Evolutionary conservation across 306 rosid species (phyloP).

Genomic region (Pachyrhizus erosus): DNA sequence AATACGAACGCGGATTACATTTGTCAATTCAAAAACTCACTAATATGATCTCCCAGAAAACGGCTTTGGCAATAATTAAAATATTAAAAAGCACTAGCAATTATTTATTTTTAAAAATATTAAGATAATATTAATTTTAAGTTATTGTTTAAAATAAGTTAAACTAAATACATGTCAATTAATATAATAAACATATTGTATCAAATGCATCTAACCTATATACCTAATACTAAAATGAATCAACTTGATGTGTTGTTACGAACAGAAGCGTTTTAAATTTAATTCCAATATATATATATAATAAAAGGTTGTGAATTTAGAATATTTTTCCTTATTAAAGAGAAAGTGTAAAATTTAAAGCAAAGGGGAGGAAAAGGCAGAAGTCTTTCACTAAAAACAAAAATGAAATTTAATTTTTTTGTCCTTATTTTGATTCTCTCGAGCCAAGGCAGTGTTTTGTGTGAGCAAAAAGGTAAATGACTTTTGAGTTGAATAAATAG

Average conservation of each 20-base stretch:
- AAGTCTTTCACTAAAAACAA: background rate
- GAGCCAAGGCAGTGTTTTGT: background rate
- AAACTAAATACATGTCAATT: too few relatives aligned
- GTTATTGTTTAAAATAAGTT: too few relatives aligned
- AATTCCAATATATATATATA: background rate
- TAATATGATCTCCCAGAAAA: too few relatives aligned
- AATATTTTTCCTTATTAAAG: background rate
- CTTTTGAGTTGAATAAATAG: background rate
- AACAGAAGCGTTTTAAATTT: background rate
- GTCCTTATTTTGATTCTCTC: constrained; percentile 21
- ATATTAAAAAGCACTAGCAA: too few relatives aligned
- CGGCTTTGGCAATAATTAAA: too few relatives aligned
- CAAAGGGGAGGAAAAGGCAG: background rate
- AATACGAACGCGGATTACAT: too few relatives aligned
- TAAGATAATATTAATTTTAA: too few relatives aligned
- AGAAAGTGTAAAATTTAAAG: background rate
- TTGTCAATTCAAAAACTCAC: too few relatives aligned
- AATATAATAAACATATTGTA: too few relatives aligned
- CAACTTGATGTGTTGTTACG: background rate
- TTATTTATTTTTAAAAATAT: too few relatives aligned
- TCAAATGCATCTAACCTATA: too few relatives aligned
- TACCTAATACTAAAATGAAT: background rate
- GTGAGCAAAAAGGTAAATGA: constrained; percentile 26
- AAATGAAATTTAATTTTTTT: background rate
- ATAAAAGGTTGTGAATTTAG: background rate